phyloP scores from a whole-genome alignment of 192 early-diverging fungal species.

The Lunasporangiospora selenospora region DNA sequence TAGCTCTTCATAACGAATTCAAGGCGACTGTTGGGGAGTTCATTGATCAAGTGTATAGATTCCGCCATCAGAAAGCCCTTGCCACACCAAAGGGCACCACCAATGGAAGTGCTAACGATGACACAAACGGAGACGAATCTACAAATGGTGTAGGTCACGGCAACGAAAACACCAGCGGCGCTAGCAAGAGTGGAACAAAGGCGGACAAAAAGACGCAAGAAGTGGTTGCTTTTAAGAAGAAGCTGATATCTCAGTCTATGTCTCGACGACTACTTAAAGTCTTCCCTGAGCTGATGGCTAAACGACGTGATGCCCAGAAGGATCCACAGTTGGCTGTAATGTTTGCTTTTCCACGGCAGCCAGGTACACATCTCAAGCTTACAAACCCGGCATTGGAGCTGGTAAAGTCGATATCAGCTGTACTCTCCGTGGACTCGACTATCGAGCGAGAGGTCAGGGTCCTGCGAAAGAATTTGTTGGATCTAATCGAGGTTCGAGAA shows the following conservation, averaged over 20 bases:
- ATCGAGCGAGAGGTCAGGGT: conserved; percentile 82
- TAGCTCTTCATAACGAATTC: conserved; percentile 75
- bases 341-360: conserved; percentile 69
- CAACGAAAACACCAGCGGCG: conserved; percentile 1
- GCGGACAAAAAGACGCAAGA: conserved; percentile 42
- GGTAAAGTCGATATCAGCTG: conserved; percentile 76
- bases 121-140: conserved; percentile 7
- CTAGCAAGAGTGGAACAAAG: conserved; percentile 7
- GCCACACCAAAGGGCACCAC: neutral
- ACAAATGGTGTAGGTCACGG: neutral
- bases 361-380: conserved; percentile 73
- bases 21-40: conserved; percentile 73
- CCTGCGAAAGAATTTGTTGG: conserved; percentile 81
- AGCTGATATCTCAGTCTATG: conserved; percentile 61
- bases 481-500: conserved; percentile 78
- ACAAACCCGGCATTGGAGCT: conserved; percentile 85
- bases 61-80: conserved; percentile 50
- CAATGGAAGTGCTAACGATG: conserved; percentile 8
- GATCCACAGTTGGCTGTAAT: conserved; percentile 54
- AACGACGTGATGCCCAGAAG: conserved; percentile 34
- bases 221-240: conserved; percentile 50
- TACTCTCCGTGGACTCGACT: conserved; percentile 77
- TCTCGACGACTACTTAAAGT: conserved; percentile 69
- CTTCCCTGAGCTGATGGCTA: conserved; percentile 63
- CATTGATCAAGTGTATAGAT: conserved; percentile 65